Evolutionary conservation across 768 basidiomycete genomes (phyloP), one percentile per base, ranked within the genome.

Genomic region (Pleurotus tuoliensis): DNA sequence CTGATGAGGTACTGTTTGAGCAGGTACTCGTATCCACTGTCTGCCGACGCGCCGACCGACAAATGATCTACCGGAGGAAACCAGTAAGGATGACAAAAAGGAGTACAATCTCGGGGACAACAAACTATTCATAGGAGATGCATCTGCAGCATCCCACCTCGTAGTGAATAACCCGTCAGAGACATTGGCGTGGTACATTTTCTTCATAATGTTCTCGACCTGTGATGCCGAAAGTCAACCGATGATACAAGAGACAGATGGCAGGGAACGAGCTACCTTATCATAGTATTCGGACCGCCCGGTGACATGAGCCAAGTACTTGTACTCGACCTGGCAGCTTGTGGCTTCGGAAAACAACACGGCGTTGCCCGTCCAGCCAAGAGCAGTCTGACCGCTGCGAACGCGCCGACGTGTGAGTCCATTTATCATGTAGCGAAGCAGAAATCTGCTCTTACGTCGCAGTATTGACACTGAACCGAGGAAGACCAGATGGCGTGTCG

Each of bases 251-350:
- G 30, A 16, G 16, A 37, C 7, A 15, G 48, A 34, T 9, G 48
- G 50, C 15, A 38, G 3, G 27, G 30, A n/a, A 22, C 12, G 1
- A 68, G 80, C 12, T 58, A 85, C 87, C 58, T 76, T 76, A 51
- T 82, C 77, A 58, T 76, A 79, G 61, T 87, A 85, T 37, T 76
- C 76, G 51, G 80, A 77, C 59, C 88, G 86, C 1, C 88, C 88
- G 1, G 90, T 93, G 11, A 87, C 68, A 60, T 89, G 85, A 1
- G 89, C 88, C 1, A 95, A 78, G 62, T 94, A 94, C 56, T 86
- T 80, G 67, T 92, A 90, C 68, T 96, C 94, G 47, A 96, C 67
- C 65, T 94, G 91, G 53, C 88, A 75, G 43, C 82, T 90, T 2
- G 84, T 89, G 41, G 93, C 84, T 68, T 97, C 94, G 0, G 94